Evolutionary conservation across 2,329 filamentous ascomycete species (phyloP), one percentile per base, ranked within the genome.

Genomic region (Seiridium cupressi): DNA sequence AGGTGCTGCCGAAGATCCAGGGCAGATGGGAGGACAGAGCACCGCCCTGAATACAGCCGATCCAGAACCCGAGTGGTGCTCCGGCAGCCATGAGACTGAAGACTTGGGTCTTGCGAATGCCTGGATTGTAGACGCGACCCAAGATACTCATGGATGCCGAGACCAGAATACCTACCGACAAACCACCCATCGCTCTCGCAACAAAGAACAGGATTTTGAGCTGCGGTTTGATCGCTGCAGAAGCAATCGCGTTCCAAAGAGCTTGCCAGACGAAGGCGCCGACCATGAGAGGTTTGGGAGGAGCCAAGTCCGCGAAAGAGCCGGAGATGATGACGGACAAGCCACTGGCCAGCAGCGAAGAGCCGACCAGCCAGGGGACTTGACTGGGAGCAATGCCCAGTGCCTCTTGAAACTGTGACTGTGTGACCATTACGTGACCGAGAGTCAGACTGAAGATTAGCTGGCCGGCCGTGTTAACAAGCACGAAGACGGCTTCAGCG

Each of bases 1-100:
- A 73, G 18, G 76, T 79, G 44, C 71, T 72, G 18, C 76, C 77
- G 59, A 79, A 79, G 47, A 80, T 75, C 77, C 77, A 79, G 0
- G 68, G 65, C 3, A 79, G 71, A 56, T 74, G 71, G 0, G 66
- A 61, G n/a, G 70, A 70, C 5, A 80, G 65, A 0, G 73, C 75
- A 26, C 78, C 78, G 4, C 76, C 78, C 60, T 79, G 75, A 3
- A 75, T 51, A n/a, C 69, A 71, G 13, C 73, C 73, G 36, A 74
- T 57, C 69, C 71, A 74, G 64, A 73, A 75, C 0, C 73, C 73
- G 44, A 74, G 66, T 1, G 73, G 73, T 2, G 73, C 68, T 47
- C 68, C 70, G 3, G 70, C 71, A 2, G 73, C 72, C 73, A 75
- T 75, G 7, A 71, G 61, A 47, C 65, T 68, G 59, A 75, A 75